phyloP scores from a whole-genome alignment of 2,329 filamentous ascomycete genomes.

The Fusarium liriodendri region DNA sequence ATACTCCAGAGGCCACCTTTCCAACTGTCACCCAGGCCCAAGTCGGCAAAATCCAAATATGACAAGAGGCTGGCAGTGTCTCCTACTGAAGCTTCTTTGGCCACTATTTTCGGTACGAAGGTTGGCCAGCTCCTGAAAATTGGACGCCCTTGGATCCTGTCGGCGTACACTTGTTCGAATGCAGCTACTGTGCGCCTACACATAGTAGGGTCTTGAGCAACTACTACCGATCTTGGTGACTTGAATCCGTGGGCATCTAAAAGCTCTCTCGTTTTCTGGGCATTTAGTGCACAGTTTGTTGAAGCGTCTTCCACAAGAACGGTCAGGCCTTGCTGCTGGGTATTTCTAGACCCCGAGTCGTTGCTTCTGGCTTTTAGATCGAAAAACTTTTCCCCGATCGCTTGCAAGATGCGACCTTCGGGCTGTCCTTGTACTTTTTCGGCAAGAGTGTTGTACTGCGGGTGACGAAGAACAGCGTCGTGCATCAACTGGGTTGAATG shows the following conservation, averaged over 20 bases:
- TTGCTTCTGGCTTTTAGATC: background rate
- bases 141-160: background rate
- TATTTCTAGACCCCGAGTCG: background rate
- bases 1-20: conserved; percentile 27
- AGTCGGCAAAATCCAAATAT: conserved; percentile 10
- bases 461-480: conserved; percentile 31
- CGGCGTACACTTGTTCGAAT: conserved; percentile 29
- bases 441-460: conserved; percentile 18
- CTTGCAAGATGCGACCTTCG: conserved; percentile 30
- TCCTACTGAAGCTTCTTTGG: background rate
- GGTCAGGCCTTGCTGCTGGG: background rate
- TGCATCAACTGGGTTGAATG: conserved; percentile 36
- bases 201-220: conserved; percentile 39
- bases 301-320: conserved; percentile 35
- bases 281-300: conserved; percentile 38
- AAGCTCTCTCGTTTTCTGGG: conserved; percentile 26
- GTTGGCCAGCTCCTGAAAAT: conserved; percentile 33
- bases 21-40: background rate
- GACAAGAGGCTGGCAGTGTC: background rate
- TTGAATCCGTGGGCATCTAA: conserved; percentile 26
- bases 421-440: conserved; percentile 11
- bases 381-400: conserved; percentile 31
- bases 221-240: conserved; percentile 32
- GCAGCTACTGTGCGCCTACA: conserved; percentile 31
- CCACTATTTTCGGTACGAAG: conserved; percentile 21